Evolutionary conservation across 371 early-diverging fungal species (phyloP).

Genomic region (Gilbertella persicaria): DNA sequence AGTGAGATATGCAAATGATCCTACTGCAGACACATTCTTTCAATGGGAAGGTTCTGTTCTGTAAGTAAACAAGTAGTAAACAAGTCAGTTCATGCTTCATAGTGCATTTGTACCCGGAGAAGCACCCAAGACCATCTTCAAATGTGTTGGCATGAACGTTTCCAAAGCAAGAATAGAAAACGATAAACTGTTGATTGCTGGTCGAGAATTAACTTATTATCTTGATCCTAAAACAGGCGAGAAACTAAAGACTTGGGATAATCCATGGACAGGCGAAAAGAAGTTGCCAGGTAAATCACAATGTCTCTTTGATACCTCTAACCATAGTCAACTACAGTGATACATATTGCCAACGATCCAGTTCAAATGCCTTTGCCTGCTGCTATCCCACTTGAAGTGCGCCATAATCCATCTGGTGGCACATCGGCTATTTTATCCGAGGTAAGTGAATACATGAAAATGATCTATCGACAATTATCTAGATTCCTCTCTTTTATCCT

Average conservation of each 20-base stretch:
- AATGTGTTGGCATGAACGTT: slow-evolving; percentile 20
- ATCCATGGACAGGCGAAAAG: slow-evolving; percentile 41
- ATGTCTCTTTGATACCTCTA: neutral
- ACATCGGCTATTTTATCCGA: slow-evolving; percentile 28
- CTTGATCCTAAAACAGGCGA: slow-evolving; percentile 32
- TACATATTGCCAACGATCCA: slow-evolving; percentile 47
- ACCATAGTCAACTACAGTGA: slow-evolving; percentile 10
- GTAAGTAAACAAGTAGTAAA: slow-evolving; percentile 17
- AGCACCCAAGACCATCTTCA: slow-evolving; percentile 32
- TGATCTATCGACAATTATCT: neutral
- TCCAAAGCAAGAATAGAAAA: slow-evolving; percentile 24
- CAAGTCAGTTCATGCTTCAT: neutral
- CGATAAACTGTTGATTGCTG: slow-evolving; percentile 23
- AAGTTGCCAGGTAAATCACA: slow-evolving; percentile 27
- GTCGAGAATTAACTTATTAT: slow-evolving; percentile 40
- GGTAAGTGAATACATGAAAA: slow-evolving; percentile 8
- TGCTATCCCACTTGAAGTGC: slow-evolving; percentile 21
- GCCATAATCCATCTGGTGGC: slow-evolving; percentile 18
- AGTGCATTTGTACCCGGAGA: slow-evolving; percentile 38
- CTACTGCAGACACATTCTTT: slow-evolving; percentile 32
- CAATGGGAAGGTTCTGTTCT: slow-evolving; percentile 45
- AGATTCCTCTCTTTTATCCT: slow-evolving; percentile 41
- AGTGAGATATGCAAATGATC: slow-evolving; percentile 27
- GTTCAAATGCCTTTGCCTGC: slow-evolving; percentile 41
- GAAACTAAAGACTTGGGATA: slow-evolving; percentile 33